Conservation (phyloP, 106 monocot species). For the Iris macrosiphon region DNA sequence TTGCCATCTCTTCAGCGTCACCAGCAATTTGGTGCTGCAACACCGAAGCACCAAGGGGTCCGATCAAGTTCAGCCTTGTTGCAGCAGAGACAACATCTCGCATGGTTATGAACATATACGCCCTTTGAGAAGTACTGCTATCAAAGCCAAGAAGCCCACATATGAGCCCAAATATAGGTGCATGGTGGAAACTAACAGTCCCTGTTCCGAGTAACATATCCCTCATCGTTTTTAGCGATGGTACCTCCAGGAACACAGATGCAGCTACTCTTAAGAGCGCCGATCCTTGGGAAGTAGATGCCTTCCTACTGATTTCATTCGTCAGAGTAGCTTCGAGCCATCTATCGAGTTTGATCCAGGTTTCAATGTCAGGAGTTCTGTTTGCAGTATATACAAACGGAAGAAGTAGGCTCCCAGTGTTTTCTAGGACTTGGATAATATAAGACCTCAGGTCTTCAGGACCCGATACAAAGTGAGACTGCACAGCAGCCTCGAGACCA, state of each 20-base stretch:
- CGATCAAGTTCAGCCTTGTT: slow-evolving; percentile 80
- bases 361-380: slow-evolving; percentile 40
- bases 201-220: slow-evolving; percentile 28
- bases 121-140: slow-evolving; percentile 52
- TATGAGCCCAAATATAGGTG: slow-evolving; percentile 75
- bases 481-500: slow-evolving; percentile 83
- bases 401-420: slow-evolving; percentile 80
- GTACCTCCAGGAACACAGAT: slow-evolving; percentile 56
- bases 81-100: slow-evolving; percentile 83
- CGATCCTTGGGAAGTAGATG: slow-evolving; percentile 79
- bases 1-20: slow-evolving; percentile 46
- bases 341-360: slow-evolving; percentile 59
- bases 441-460: slow-evolving; percentile 45
- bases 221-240: slow-evolving; percentile 47
- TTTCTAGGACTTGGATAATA: slow-evolving; percentile 67
- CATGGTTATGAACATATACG: slow-evolving; percentile 77
- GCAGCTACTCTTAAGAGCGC: slow-evolving; percentile 82
- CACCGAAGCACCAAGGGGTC: slow-evolving; percentile 73
- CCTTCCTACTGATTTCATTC: slow-evolving; percentile 83
- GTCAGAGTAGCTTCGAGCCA: slow-evolving; percentile 74
- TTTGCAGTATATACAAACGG: slow-evolving; percentile 59
- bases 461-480: slow-evolving; percentile 41
- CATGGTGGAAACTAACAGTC: slow-evolving; percentile 62
- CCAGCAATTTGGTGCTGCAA: slow-evolving; percentile 69
- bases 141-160: slow-evolving; percentile 73